A percentile compares a stretch with the other conserved stretches of the same genome.
Conservation (phyloP, 768 basidiomycete species). For the Zangia roseola region DNA sequence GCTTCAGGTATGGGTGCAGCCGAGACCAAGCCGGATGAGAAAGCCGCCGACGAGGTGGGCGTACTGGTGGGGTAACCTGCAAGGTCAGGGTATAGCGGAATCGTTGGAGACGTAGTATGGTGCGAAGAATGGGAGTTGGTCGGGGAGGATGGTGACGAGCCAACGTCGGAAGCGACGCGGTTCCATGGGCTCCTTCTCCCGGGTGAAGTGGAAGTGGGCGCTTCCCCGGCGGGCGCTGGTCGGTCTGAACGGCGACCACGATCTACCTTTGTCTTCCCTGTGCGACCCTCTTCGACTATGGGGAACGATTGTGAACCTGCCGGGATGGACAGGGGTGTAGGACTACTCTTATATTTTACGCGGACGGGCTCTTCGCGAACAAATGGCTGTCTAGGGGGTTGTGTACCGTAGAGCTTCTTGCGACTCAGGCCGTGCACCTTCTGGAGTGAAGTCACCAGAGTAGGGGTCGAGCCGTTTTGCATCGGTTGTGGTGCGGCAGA, state of each 20-base stretch:
- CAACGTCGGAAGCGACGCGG: slow-evolving; percentile 16
- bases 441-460: slow-evolving; percentile 61
- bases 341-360: slow-evolving; percentile 31
- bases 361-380: slow-evolving; percentile 50
- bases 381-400: slow-evolving; percentile 51
- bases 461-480: slow-evolving; percentile 37
- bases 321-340: slow-evolving; percentile 33
- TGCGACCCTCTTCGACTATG: slow-evolving; percentile 18
- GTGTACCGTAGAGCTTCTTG: slow-evolving; percentile 61
- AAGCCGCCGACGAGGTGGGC: slow-evolving; percentile 5
- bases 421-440: slow-evolving; percentile 69
- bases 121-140: slow-evolving; percentile 19
- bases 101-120: slow-evolving; percentile 20
- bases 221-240: slow-evolving; percentile 9
- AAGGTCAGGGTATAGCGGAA: slow-evolving; percentile 22
- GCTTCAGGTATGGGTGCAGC: slow-evolving; percentile 13
- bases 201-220: slow-evolving; percentile 28
- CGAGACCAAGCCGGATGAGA: slow-evolving; percentile 8
- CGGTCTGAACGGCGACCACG: slow-evolving; percentile 25
- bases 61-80: slow-evolving; percentile 15
- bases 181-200: slow-evolving; percentile 34
- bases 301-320: slow-evolving; percentile 19
- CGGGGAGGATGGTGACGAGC: slow-evolving; percentile 27
- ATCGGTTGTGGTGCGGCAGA: slow-evolving; percentile 16
- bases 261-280: slow-evolving; percentile 23